These are phyloP conservation scores for Ensete glaucum DNA, from an alignment of 176 grass and related monocot species.

Conservation along the genomic window DNA sequence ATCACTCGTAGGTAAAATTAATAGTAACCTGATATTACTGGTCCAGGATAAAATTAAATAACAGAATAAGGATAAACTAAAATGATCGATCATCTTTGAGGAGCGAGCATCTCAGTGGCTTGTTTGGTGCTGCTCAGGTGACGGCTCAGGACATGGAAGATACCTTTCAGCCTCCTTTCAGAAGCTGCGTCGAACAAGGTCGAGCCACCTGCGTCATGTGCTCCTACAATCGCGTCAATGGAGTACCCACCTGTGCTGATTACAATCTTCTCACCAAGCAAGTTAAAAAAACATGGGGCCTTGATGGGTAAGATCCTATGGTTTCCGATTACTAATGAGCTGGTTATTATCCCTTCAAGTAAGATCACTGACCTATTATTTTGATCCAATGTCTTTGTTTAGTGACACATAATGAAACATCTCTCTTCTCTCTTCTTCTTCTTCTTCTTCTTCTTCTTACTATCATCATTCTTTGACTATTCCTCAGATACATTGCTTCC, in stretches of 20 bases:
- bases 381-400: background rate
- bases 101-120: background rate
- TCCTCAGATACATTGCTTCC: slow-evolving; percentile 69
- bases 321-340: no score
- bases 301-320: slow-evolving; percentile 45
- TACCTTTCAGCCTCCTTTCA: slow-evolving; percentile 91
- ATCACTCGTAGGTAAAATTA: no score
- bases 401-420: background rate
- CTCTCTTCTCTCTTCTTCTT: background rate
- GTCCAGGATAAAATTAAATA: no score
- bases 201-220: slow-evolving; percentile 84
- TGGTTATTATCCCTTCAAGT: background rate
- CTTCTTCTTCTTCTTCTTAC: background rate
- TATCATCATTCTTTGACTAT: slow-evolving; percentile 13
- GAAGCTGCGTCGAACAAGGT: slow-evolving; percentile 81
- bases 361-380: background rate
- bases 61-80: no score
- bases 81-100: background rate
- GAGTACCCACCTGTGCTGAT: slow-evolving; percentile 77
- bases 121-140: slow-evolving; percentile 30
- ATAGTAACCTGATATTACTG: no score
- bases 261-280: slow-evolving; percentile 71
- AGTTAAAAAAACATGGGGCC: slow-evolving; percentile 51
- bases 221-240: slow-evolving; percentile 91
- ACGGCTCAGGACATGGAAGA: slow-evolving; percentile 76